phyloP scores from a whole-genome alignment of 1,139 yeast genomes.

The Nadsonia commutata region DNA sequence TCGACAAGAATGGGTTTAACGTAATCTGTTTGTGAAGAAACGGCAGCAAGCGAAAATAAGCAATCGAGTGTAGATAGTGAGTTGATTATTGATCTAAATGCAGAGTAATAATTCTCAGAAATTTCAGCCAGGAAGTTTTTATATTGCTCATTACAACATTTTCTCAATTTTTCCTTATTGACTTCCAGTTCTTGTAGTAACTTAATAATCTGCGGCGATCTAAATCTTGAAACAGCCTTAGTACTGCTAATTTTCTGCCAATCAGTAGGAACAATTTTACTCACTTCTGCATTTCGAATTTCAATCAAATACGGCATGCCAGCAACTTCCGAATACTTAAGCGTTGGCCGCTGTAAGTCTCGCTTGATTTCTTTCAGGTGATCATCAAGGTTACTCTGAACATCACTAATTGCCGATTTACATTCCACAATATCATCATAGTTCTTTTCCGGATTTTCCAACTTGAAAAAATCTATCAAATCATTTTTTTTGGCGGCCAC shows the following conservation, averaged over 20 bases:
- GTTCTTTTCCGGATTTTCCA: constrained; percentile 5
- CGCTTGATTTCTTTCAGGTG: constrained; percentile 36
- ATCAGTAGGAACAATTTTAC: constrained; percentile 40
- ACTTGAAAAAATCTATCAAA: constrained; percentile 22
- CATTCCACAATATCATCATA: constrained; percentile 22
- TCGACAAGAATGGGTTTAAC: constrained; percentile 44
- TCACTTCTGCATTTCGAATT: constrained; percentile 44
- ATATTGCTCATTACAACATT: constrained; percentile 44
- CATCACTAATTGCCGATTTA: constrained; percentile 8
- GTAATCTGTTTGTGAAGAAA: constrained; percentile 38
- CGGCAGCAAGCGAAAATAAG: constrained; percentile 52
- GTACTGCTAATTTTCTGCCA: constrained; percentile 74
- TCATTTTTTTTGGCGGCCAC: constrained; percentile 41
- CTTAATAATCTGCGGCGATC: constrained; percentile 42
- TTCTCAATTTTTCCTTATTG: constrained; percentile 43
- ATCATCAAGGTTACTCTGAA: constrained; percentile 30
- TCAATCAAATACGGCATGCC: constrained; percentile 64
- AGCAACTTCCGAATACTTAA: constrained; percentile 41
- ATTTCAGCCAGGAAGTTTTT: constrained; percentile 29
- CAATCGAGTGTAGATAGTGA: constrained; percentile 58
- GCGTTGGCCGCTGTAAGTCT: constrained; percentile 40
- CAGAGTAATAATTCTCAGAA: constrained; percentile 33
- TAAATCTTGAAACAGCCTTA: constrained; percentile 52
- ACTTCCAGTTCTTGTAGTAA: constrained; percentile 44
- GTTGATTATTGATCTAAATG: constrained; percentile 35